Evolutionary conservation across 1,284 basidiomycete genomes (phyloP).

Genomic region (Microbotryum scabiosae): DNA sequence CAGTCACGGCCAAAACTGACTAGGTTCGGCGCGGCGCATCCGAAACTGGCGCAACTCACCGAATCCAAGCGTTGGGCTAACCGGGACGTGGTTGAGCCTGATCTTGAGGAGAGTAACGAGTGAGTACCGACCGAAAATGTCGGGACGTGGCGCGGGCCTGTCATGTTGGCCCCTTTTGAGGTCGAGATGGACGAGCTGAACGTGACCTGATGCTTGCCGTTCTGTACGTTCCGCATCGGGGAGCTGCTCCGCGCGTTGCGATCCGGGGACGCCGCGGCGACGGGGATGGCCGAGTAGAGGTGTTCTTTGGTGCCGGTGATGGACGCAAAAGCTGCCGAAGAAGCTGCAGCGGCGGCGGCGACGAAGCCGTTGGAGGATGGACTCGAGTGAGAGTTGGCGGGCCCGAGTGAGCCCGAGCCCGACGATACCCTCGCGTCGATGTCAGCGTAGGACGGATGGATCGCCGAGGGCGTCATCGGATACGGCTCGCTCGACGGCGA

Average conservation of each 20-base stretch:
- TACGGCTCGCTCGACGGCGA: not conserved
- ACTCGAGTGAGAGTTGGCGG: too few relatives aligned
- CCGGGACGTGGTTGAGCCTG: not conserved
- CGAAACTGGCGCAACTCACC: too few relatives aligned
- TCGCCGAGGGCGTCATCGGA: constrained; percentile 20
- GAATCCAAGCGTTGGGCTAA: constrained; percentile 1
- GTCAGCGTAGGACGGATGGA: constrained; percentile 28
- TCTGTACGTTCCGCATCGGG: too few relatives aligned
- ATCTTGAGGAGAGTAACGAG: constrained; percentile 7
- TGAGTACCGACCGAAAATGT: constrained; percentile 12
- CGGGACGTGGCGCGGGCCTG: constrained; percentile 2
- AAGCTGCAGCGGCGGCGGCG: too few relatives aligned
- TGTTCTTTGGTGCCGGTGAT: not conserved
- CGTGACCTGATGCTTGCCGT: too few relatives aligned
- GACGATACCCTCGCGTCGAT: too few relatives aligned
- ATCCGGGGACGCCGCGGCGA: not conserved
- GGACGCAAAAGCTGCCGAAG: too few relatives aligned
- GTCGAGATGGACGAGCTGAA: too few relatives aligned
- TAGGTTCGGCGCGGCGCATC: too few relatives aligned
- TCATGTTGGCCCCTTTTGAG: not conserved
- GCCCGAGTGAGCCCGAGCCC: too few relatives aligned
- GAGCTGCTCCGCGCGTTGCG: not conserved
- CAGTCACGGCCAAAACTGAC: too few relatives aligned
- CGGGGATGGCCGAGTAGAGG: constrained; percentile 21
- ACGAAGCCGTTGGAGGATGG: too few relatives aligned